Conservation (phyloP, 768 basidiomycete genomes). For the Phlebiopsis flavidoalba region DNA sequence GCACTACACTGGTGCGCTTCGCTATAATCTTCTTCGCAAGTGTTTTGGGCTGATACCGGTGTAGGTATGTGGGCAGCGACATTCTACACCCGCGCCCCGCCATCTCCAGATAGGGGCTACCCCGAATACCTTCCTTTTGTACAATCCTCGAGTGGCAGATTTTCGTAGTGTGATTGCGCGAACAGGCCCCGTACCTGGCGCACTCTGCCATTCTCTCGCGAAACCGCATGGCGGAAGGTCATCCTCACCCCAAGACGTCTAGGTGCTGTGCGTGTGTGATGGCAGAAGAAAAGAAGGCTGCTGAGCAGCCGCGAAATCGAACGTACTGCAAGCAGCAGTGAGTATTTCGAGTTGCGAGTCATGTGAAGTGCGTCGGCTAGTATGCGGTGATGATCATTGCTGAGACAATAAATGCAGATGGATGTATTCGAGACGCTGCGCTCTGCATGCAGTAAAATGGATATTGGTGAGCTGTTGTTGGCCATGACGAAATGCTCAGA, state of each 20-base stretch:
- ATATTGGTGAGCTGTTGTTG: slow-evolving; percentile 23
- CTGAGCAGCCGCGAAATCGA: slow-evolving; percentile 26
- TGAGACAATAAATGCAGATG: no score
- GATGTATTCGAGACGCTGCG: slow-evolving; percentile 22
- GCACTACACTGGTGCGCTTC: slow-evolving; percentile 25
- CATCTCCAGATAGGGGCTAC: slow-evolving; percentile 17
- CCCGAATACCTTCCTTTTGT: slow-evolving; percentile 21
- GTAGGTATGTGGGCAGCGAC: slow-evolving; percentile 26
- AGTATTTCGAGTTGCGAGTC: slow-evolving; percentile 26
- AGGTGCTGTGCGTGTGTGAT: slow-evolving; percentile 24
- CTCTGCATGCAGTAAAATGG: slow-evolving; percentile 26
- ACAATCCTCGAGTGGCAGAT: slow-evolving; percentile 18
- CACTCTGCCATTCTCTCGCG: slow-evolving; percentile 22
- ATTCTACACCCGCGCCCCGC: slow-evolving; percentile 21
- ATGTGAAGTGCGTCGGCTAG: slow-evolving; percentile 9
- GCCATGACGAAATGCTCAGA: slow-evolving; percentile 20
- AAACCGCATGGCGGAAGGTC: slow-evolving; percentile 25
- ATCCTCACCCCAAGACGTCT: slow-evolving; percentile 18
- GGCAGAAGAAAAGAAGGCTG: slow-evolving; percentile 27
- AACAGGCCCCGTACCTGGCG: slow-evolving; percentile 23
- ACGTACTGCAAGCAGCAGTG: slow-evolving; percentile 26
- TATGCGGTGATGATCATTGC: background rate
- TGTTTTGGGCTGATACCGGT: background rate
- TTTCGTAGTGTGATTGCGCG: slow-evolving; percentile 21
- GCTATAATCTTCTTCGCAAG: background rate